These are phyloP conservation scores for Alternaria conjuncta DNA, from an alignment of 2,329 filamentous ascomycete species.

Conservation along the genomic window DNA sequence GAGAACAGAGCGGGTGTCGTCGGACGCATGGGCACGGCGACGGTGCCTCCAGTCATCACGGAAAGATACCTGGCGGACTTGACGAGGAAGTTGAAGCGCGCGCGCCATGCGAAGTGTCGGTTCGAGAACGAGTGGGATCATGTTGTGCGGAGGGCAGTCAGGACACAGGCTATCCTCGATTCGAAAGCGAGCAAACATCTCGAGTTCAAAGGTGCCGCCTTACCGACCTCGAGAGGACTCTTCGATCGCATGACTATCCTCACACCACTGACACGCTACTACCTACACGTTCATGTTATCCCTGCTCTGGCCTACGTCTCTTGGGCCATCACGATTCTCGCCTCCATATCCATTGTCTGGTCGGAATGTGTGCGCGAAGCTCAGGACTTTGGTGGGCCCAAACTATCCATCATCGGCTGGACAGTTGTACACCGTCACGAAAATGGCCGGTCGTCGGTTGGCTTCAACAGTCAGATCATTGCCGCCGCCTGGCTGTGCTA, in stretches of 20 bases:
- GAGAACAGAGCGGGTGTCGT: constrained; percentile 58
- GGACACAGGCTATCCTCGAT: constrained; percentile 82
- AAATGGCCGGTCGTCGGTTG: constrained; percentile 74
- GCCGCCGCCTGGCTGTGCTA: constrained; percentile 91
- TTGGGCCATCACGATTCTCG: constrained; percentile 72
- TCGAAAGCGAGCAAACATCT: constrained; percentile 81
- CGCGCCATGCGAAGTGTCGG: constrained; percentile 80
- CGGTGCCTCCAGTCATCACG: constrained; percentile 82
- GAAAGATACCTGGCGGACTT: constrained; percentile 92
- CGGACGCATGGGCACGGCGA: constrained; percentile 45
- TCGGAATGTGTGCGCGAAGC: constrained; percentile 90
- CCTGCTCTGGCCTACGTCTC: constrained; percentile 70
- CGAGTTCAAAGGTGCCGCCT: constrained; percentile 69
- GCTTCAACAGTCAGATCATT: constrained; percentile 84
- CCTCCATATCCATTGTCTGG: constrained; percentile 87
- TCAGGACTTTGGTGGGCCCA: constrained; percentile 60
- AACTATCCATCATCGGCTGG: constrained; percentile 73
- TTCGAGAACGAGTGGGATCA: constrained; percentile 87
- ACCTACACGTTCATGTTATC: constrained; percentile 75
- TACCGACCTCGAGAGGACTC: constrained; percentile 53
- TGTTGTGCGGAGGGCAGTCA: constrained; percentile 74
- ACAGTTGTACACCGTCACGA: constrained; percentile 78
- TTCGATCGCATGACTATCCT: constrained; percentile 60
- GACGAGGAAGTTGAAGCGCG: constrained; percentile 79
- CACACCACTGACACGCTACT: constrained; percentile 81